Evolutionary conservation across 805 yeast genomes (phyloP).

Genomic region (Hanseniaspora clermontiae): DNA sequence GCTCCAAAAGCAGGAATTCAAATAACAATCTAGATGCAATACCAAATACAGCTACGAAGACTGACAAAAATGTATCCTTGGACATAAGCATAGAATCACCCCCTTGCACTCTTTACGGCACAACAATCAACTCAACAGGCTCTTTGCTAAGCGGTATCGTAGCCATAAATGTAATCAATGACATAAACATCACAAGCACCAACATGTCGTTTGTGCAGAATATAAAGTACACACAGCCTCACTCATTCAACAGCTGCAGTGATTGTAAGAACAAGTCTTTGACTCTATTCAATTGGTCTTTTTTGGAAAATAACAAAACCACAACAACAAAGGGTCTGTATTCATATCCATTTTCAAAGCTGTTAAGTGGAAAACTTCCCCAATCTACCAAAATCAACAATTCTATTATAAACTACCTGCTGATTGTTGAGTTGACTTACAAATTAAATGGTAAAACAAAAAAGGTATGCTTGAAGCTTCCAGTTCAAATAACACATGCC

Average conservation of each 20-base stretch:
- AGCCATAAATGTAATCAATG: constrained; percentile 38
- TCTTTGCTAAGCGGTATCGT: constrained; percentile 73
- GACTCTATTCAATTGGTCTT: constrained; percentile 79
- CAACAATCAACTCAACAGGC: constrained; percentile 67
- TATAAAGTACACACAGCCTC: constrained; percentile 53
- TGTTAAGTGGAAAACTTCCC: constrained; percentile 79
- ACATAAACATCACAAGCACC: constrained; percentile 27
- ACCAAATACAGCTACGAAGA: not conserved
- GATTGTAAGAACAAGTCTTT: constrained; percentile 44
- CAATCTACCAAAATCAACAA: constrained; percentile 45
- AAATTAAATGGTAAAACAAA: constrained; percentile 17
- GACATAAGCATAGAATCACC: constrained; percentile 72
- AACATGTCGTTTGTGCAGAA: constrained; percentile 61
- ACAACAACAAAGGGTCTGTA: constrained; percentile 40
- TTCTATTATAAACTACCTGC: constrained; percentile 54
- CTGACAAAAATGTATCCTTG: constrained; percentile 28
- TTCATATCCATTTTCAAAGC: constrained; percentile 82
- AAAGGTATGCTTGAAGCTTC: constrained; percentile 39
- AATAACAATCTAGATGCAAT: not conserved
- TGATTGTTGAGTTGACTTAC: constrained; percentile 47
- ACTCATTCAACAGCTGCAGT: constrained; percentile 40
- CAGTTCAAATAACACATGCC: constrained; percentile 64
- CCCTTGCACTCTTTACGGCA: constrained; percentile 76
- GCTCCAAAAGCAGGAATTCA: not conserved
- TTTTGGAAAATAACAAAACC: constrained; percentile 40